Evolutionary conservation across 1,139 yeast species (phyloP), one percentile per base, ranked within the genome.

Genomic region (Meyerozyma smithsonii): DNA sequence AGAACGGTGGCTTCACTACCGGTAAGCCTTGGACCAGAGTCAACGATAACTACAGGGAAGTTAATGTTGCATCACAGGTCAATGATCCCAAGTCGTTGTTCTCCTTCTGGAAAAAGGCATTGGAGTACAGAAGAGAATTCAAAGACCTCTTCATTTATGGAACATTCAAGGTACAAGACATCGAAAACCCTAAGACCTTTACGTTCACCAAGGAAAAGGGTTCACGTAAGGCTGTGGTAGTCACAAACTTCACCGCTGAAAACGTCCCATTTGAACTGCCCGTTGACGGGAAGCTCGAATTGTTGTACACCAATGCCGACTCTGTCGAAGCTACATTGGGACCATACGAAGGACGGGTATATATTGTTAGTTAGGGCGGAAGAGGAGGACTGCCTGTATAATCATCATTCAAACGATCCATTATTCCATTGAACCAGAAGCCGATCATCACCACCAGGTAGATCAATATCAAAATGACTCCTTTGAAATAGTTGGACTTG

Each of bases 401-500:
- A n/a, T 65, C 69, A 47, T 63, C 73, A 39, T 66, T 63, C 36
- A 70, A 50, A 4, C 43, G 52, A 33, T 61, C 73, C 20, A 70
- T 64, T 36, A 58, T 55, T 46, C 68, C 73, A 46, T 70, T 84
- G 55, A 83, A 81, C 70, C 81, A 89, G 59, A 90, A 90, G 1
- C 98, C 98, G 39, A 79, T 67, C 45, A 88, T 67, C 5, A 87
- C 81, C 28, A 88, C 92, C 17, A 79, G 56, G 58, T 92, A 92
- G 23, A 88, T 74, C 52, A 94, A 73, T 14, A 90, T 79, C 56
- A 94, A 69, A 48, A 94, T 88, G 14, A 92, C 84, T 1, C 99
- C 98, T 60, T 92, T 92, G 71, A 92, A 92, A 58, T 92, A 92
- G 57, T 94, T 92, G 28, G 95, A 84, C 56, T 90, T 90, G 2